Percentiles rank a stretch among this genome's conserved stretches.
phyloP scores from a whole-genome alignment of 192 early-diverging fungal genomes.

The Podila epigama region DNA sequence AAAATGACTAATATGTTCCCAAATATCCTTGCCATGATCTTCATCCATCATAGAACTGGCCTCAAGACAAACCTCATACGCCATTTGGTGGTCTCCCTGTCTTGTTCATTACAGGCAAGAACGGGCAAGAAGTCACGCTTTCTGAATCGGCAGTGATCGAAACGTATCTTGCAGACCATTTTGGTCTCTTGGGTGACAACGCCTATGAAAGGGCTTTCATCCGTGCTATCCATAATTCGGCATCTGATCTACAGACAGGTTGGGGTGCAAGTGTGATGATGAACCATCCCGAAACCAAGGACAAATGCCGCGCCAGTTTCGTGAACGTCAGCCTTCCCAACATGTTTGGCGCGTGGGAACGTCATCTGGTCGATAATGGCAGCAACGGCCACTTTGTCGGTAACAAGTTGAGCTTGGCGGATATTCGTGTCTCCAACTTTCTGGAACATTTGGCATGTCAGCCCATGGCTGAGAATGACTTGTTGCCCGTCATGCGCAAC shows the following conservation, averaged over 20 bases:
- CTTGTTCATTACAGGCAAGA: not conserved
- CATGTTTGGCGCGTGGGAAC: not conserved
- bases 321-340: not conserved
- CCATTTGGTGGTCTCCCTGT: slow-evolving; percentile 18
- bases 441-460: not conserved
- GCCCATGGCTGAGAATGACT: not conserved
- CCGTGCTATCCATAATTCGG: not conserved
- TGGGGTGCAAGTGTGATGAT: not conserved
- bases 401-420: not conserved
- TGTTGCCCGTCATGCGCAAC: not conserved
- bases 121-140: not conserved
- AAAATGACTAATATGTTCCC: not conserved
- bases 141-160: not conserved
- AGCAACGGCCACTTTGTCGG: not conserved
- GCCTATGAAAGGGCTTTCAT: not conserved
- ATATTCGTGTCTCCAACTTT: not conserved
- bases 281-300: not conserved
- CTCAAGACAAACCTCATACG: slow-evolving; percentile 1
- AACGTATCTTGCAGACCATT: not conserved
- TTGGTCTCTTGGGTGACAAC: not conserved
- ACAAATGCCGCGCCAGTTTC: not conserved
- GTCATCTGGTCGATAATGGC: not conserved
- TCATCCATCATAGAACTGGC: slow-evolving; percentile 6
- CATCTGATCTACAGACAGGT: not conserved
- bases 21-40: not conserved